Evolutionary conservation across 306 rosid genomes (phyloP), one percentile per base, ranked within the genome.

Genomic region (Rubus parviflorus): DNA sequence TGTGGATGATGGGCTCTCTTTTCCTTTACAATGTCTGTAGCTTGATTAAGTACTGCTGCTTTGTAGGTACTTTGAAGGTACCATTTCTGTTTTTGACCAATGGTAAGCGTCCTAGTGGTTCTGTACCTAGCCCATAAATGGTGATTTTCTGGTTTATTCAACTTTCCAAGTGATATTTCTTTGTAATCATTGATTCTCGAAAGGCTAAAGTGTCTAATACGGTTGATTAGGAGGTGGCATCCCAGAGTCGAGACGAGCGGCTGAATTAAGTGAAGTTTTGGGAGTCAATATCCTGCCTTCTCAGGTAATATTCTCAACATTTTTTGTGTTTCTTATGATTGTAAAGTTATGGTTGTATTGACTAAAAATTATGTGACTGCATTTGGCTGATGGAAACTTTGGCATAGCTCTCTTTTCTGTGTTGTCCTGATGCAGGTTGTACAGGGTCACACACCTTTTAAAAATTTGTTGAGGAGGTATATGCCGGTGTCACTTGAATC

Each of bases 51-150:
- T 63, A 4, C 41, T 63, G 19, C 23, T 63, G 51, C 60, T 79
- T 72, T 68, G 68, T 45, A 82, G 85, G 82, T 58, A 9, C 60
- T 68, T 74, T 82, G 76, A 82, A 77, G 70, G 63, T 77, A 11
- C 82, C 85, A 4, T 82, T 58, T 68, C 68, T 82, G 72, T 82
- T 82, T 74, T 82, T 82, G 76, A 78, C 85, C 4, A 82, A 82
- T 22, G 82, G 85, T 82, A 47, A 74, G 80, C 3, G 7, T 68
- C 54, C 54, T 17, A 5, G 17, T 23, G 40, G 5, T 40, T 52
- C 3, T 3, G 20, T 16, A 37, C 7, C n/a, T 30, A 61, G 67
- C 11, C 47, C 10, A 41, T 63, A 30, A 35, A 10, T 65, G 23
- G 25, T 17, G 49, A 41, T 16, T 65, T 15, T 63, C 45, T 6